These are phyloP conservation scores for Lolium rigidum DNA, from an alignment of 176 grass and related monocot genomes.

Conservation along the genomic window DNA sequence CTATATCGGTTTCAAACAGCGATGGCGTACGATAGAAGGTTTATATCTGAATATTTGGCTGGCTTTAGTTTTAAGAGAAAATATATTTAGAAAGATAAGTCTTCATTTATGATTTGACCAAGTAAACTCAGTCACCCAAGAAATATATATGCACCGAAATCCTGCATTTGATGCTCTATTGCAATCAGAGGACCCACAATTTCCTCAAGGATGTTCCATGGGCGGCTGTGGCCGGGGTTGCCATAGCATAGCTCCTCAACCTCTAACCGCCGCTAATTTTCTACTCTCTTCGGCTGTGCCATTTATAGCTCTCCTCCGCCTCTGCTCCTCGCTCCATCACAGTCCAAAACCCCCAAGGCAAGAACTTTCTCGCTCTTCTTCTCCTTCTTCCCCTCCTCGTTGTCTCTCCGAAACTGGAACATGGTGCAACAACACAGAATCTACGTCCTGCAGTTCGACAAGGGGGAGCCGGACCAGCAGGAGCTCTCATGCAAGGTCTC, in stretches of 20 bases:
- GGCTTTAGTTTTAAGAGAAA: not conserved
- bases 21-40: not conserved
- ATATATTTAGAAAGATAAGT: too few relatives aligned
- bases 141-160: constrained; percentile 21
- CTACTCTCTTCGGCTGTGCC: constrained; percentile 35
- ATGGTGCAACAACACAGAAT: constrained; percentile 77
- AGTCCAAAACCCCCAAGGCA: constrained; percentile 31
- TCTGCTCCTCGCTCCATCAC: not conserved
- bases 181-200: constrained; percentile 27
- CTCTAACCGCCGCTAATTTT: constrained; percentile 55
- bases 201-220: constrained; percentile 44
- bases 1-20: not conserved
- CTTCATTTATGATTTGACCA: too few relatives aligned
- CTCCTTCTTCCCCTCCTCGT: not conserved
- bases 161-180: not conserved
- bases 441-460: constrained; percentile 81
- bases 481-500: constrained; percentile 57
- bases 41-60: not conserved
- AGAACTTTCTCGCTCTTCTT: constrained; percentile 1
- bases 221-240: constrained; percentile 22
- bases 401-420: not conserved
- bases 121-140: not conserved
- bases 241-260: constrained; percentile 34
- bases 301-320: constrained; percentile 38
- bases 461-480: constrained; percentile 63